Evolutionary conservation across 495 filamentous ascomycete genomes (phyloP), one percentile per base, ranked within the genome.

Genomic region (Lophium mytilinum): DNA sequence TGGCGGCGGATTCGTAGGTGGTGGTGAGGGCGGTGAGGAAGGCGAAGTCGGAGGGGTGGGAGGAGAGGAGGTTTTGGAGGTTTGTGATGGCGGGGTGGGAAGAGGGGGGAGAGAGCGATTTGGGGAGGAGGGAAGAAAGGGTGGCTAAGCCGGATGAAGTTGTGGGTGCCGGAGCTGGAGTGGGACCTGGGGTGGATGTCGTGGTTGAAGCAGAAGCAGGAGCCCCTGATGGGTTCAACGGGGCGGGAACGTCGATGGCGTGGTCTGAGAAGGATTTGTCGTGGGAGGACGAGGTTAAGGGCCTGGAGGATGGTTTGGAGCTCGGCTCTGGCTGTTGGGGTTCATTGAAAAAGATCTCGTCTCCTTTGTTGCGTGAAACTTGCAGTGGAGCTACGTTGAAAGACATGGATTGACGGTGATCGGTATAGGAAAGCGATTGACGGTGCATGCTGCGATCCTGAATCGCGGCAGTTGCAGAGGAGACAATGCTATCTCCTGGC

Each of bases 21-120:
- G 70, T 67, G 1, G 75, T 66, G 5, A 71, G 60, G n/a, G 73
- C 65, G 35, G 68, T 65, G 24, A 83, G 76, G 58, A 75, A 82
- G 37, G 68, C 64, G 47, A 82, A 81, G 52, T 82, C 59, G 18
- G 59, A 52, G 1, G 63, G 47, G 48, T 59, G 34, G 12, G n/a
- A 45, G 3, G 33, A 9, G n/a, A 33, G 21, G 5, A 35, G 7
- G 3, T 36, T 53, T 21, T 42, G 40, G 40, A 66, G 56, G 6
- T 34, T 60, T 8, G 48, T 42, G 8, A 66, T 47, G n/a, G 37
- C 33, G 3, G 54, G 9, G 30, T 55, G 40, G 7, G 58, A 43
- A 1, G 47, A 21, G 10, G 15, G 46, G 4, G 37, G 53, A 5
- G 41, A 30, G 8, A 55, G 35, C 10, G 53, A 36, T 9, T 18